Evolutionary conservation across 75 land plant genomes (phyloP).

Genomic region (Adiantum capillusveneris): DNA sequence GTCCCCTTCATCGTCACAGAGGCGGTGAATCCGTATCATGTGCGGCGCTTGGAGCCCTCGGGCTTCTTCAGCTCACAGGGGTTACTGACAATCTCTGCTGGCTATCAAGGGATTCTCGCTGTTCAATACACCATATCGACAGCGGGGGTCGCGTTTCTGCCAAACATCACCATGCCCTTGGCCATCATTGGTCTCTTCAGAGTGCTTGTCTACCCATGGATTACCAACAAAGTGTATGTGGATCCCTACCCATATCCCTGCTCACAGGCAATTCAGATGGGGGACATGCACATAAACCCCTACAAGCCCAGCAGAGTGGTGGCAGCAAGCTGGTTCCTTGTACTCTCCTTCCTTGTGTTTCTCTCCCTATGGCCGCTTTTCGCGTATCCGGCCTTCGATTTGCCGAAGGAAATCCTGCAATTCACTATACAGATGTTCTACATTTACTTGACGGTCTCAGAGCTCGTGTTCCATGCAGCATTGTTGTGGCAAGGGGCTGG

Average conservation of each 20-base stretch:
- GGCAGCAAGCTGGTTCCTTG: neutral
- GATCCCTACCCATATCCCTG: slow-evolving; percentile 1
- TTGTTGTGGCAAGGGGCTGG: neutral
- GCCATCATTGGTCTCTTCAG: slow-evolving; percentile 4
- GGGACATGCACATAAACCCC: neutral
- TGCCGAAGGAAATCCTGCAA: neutral
- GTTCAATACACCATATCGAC: slow-evolving; percentile 5
- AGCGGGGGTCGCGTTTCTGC: slow-evolving; percentile 1
- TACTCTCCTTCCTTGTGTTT: neutral
- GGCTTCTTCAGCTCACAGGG: slow-evolving; percentile 9
- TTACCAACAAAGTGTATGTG: slow-evolving; percentile 1
- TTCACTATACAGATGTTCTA: neutral
- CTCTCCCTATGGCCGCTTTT: neutral
- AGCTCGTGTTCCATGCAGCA: neutral
- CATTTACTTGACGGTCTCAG: neutral
- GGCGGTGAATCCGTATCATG: neutral
- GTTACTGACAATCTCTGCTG: neutral
- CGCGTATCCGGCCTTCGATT: neutral
- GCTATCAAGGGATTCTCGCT: slow-evolving; percentile 1
- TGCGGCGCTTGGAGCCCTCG: neutral
- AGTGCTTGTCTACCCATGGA: neutral
- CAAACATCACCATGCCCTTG: slow-evolving; percentile 6
- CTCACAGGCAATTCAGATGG: too few relatives aligned
- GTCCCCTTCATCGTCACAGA: neutral
- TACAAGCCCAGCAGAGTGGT: neutral